Evolutionary conservation across 768 basidiomycete species (phyloP).

Genomic region (Xerocomellus intermedius): DNA sequence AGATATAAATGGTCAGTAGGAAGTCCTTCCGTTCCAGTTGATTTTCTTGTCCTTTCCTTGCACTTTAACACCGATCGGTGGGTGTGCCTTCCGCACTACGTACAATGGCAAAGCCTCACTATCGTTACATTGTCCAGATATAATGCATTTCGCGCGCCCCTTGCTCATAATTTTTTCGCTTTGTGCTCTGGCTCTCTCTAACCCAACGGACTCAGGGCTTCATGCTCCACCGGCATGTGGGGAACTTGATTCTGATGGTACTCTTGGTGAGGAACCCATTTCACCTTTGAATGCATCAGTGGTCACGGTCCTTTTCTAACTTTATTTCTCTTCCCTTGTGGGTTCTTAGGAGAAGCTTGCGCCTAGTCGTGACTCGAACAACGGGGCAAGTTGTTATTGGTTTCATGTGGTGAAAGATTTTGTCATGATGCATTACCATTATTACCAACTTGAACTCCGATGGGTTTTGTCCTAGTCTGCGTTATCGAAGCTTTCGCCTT

Average conservation of each 20-base stretch:
- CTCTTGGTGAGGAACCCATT: neutral
- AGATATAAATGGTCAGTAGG: neutral
- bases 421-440: no score
- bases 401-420: no score
- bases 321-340: no score
- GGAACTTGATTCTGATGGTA: neutral
- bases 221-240: neutral
- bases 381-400: neutral
- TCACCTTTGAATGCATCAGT: neutral
- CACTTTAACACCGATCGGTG: neutral
- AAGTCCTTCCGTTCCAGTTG: neutral
- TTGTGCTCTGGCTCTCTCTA: neutral
- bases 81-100: neutral
- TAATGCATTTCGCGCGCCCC: neutral
- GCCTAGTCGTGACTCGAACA: neutral
- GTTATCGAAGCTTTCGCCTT: no score
- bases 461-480: no score
- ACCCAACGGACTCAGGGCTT: neutral
- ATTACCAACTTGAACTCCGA: no score
- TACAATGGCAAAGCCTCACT: neutral
- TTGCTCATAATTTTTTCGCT: neutral
- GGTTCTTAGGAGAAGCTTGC: neutral
- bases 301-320: neutral
- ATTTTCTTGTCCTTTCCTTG: neutral
- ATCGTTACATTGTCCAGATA: neutral